phyloP scores from a whole-genome alignment of 1,284 basidiomycete genomes.

The Amylostereum areolatum region DNA sequence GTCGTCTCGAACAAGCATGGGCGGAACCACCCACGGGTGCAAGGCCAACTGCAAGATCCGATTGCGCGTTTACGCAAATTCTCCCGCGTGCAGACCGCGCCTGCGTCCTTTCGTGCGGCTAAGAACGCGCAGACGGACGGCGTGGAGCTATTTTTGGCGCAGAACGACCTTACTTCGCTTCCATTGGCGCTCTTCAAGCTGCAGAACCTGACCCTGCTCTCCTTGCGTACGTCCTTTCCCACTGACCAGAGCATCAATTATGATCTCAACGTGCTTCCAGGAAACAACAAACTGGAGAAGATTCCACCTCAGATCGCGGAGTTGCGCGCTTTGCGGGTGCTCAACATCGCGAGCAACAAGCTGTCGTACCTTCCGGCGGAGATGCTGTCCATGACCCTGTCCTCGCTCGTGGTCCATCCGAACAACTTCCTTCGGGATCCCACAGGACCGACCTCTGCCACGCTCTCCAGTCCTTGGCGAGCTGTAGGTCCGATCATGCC shows the following conservation, averaged over 20 bases:
- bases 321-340: constrained; percentile 47
- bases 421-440: constrained; percentile 51
- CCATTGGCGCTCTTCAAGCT: constrained; percentile 49
- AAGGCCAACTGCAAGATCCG: neutral
- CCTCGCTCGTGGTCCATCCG: constrained; percentile 39
- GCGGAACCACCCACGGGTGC: constrained; percentile 12
- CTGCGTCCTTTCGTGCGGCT: constrained; percentile 10
- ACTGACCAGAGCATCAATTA: neutral
- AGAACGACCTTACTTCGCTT: constrained; percentile 41
- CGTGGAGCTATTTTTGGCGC: constrained; percentile 40
- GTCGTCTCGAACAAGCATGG: constrained; percentile 22
- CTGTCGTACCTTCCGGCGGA: constrained; percentile 62
- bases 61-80: constrained; percentile 1
- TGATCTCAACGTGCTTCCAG: constrained; percentile 23
- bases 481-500: neutral
- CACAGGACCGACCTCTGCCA: neutral
- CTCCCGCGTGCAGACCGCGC: constrained; percentile 9
- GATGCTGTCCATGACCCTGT: constrained; percentile 47
- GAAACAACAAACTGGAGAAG: constrained; percentile 47
- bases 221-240: constrained; percentile 39
- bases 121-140: constrained; percentile 19
- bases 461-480: neutral
- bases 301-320: constrained; percentile 62
- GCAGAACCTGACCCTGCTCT: constrained; percentile 46
- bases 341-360: constrained; percentile 59